Evolutionary conservation across 1,284 basidiomycete genomes (phyloP).

Genomic region (Ganoderma resinaceum): DNA sequence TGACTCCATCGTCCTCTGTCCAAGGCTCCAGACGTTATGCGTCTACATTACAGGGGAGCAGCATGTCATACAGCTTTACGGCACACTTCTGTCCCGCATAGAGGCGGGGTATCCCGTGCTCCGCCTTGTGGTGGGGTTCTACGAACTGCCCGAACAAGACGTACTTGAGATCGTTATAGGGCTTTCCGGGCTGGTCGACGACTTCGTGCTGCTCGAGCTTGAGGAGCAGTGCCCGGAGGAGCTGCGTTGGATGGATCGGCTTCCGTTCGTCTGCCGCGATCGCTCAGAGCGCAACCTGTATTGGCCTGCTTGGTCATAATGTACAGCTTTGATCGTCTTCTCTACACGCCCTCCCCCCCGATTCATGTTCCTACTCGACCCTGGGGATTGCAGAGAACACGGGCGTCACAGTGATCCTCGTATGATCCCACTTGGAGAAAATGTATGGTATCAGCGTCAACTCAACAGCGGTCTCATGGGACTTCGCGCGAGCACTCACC

Average conservation of each 20-base stretch:
- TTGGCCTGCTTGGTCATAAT: background rate
- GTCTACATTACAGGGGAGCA: background rate
- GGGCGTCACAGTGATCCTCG: constrained; percentile 7
- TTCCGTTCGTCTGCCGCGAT: background rate
- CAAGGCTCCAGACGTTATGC: background rate
- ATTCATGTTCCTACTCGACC: constrained; percentile 1
- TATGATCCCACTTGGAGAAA: constrained; percentile 10
- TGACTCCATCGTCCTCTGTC: background rate
- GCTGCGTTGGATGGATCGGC: background rate
- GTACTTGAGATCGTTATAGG: background rate
- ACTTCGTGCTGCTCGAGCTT: background rate
- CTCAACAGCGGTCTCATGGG: background rate
- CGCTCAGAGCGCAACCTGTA: background rate
- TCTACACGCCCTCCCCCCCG: background rate
- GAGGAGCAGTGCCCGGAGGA: background rate
- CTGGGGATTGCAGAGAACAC: background rate
- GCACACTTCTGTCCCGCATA: background rate
- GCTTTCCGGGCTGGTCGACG: background rate
- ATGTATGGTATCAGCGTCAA: too few species aligned
- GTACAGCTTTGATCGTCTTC: background rate
- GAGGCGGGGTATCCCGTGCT: background rate
- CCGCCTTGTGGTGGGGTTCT: background rate
- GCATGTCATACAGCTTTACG: background rate
- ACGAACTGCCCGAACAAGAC: background rate
- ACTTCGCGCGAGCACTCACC: background rate